Percentiles rank a stretch among this genome's conserved stretches.
phyloP scores from a whole-genome alignment of 257 asterid species.

The Nyctanthes arbortristis region DNA sequence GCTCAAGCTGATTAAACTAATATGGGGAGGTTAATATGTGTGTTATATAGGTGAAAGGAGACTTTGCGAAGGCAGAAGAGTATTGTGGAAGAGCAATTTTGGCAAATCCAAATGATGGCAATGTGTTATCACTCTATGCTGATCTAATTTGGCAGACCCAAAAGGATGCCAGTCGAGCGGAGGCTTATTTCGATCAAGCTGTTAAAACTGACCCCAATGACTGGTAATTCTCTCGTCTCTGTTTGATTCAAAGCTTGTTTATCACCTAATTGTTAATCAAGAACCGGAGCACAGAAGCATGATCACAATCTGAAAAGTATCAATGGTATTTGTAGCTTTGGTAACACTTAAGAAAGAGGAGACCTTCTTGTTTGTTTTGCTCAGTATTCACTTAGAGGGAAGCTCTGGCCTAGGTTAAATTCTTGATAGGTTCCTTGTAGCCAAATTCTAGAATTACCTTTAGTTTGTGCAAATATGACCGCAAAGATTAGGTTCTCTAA shows the following conservation, averaged over 20 bases:
- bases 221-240: conserved; percentile 40
- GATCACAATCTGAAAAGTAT: no score
- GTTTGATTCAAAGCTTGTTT: neutral
- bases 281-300: no score
- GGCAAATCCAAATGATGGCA: conserved; percentile 66
- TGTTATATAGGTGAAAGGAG: conserved; percentile 60
- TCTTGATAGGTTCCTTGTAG: conserved; percentile 13
- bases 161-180: conserved; percentile 67
- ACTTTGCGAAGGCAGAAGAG: conserved; percentile 76
- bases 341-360: no score
- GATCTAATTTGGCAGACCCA: conserved; percentile 82
- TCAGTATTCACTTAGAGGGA: no score
- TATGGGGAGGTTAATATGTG: neutral
- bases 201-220: conserved; percentile 72
- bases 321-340: no score
- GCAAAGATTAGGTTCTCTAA: neutral
- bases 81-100: conserved; percentile 78
- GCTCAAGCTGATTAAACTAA: no score
- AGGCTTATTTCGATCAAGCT: conserved; percentile 77
- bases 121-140: conserved; percentile 79
- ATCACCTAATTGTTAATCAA: no score
- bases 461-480: neutral
- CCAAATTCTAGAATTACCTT: neutral
- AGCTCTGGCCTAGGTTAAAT: neutral
- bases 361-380: no score